phyloP scores from a whole-genome alignment of 169 alveolate genomes.

The Babesia bovis region DNA sequence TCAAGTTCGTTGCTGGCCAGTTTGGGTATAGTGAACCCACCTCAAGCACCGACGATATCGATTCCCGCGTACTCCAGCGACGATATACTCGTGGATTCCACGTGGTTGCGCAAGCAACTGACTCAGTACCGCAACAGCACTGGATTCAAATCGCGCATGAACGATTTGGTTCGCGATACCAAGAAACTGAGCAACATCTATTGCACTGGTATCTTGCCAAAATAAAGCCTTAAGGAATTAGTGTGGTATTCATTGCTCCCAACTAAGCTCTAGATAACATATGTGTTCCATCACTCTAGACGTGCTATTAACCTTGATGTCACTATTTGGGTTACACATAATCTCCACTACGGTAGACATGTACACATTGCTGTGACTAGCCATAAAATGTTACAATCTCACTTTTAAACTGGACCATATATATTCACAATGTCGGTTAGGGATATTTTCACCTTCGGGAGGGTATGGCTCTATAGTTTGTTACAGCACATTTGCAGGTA shows the following conservation, averaged over 20 bases:
- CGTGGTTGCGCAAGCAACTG: conserved; percentile 21
- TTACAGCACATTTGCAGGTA: conserved; percentile 6
- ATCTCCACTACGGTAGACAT: background rate
- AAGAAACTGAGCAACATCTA: conserved; percentile 14
- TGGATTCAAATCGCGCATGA: conserved; percentile 41
- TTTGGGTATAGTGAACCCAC: conserved; percentile 3
- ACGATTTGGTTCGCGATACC: conserved; percentile 16
- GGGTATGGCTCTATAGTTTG: conserved; percentile 2
- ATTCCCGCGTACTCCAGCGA: background rate
- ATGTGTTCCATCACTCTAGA: too few species aligned
- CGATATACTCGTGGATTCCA: conserved; percentile 13
- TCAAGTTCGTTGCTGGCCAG: background rate
- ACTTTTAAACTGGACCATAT: too few species aligned
- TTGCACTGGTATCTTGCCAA: background rate
- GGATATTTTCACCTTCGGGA: conserved; percentile 37
- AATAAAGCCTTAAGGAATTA: background rate
- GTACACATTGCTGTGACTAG: too few species aligned
- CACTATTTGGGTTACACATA: background rate
- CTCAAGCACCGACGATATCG: background rate
- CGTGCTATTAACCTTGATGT: background rate
- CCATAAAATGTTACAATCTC: too few species aligned
- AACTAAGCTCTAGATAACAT: too few species aligned
- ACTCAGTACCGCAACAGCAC: conserved; percentile 26
- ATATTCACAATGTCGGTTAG: background rate
- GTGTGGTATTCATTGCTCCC: background rate